Percentiles rank a stretch among this genome's conserved stretches.
Conservation (phyloP, 1,284 basidiomycete species). For the Agaricales sp. region DNA sequence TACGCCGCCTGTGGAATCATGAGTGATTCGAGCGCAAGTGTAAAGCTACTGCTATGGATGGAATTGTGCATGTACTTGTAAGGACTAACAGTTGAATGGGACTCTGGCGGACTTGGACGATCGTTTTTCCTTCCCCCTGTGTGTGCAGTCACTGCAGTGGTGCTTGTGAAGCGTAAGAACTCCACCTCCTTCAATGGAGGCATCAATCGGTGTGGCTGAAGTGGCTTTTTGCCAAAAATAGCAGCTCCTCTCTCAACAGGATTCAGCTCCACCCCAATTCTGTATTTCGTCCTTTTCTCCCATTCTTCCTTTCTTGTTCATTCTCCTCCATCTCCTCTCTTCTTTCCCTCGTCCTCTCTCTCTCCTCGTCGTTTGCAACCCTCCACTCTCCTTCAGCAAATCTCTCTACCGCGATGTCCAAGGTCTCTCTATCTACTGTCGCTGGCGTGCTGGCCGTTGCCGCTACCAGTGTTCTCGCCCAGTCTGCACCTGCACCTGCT, state of each 20-base stretch:
- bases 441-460: conserved; percentile 25
- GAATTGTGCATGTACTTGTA: neutral
- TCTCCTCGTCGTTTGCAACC: conserved; percentile 1
- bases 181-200: too few species aligned
- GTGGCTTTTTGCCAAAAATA: neutral
- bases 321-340: neutral
- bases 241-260: neutral
- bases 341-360: neutral
- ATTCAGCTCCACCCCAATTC: neutral
- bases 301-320: neutral
- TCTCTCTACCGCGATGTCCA: conserved; percentile 23
- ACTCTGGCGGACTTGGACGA: too few species aligned
- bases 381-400: conserved; percentile 3
- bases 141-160: too few species aligned
- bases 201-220: too few species aligned
- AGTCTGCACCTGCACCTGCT: conserved; percentile 13
- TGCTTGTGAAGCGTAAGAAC: too few species aligned
- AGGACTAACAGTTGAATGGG: neutral
- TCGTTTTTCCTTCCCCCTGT: too few species aligned
- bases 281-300: neutral
- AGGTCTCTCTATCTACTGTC: conserved; percentile 30
- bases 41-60: neutral
- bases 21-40: neutral
- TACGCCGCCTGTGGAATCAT: neutral
- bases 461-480: conserved; percentile 15